These are phyloP conservation scores for Ophiosphaerella narmari DNA, from an alignment of 2,329 filamentous ascomycete species.

Conservation along the genomic window DNA sequence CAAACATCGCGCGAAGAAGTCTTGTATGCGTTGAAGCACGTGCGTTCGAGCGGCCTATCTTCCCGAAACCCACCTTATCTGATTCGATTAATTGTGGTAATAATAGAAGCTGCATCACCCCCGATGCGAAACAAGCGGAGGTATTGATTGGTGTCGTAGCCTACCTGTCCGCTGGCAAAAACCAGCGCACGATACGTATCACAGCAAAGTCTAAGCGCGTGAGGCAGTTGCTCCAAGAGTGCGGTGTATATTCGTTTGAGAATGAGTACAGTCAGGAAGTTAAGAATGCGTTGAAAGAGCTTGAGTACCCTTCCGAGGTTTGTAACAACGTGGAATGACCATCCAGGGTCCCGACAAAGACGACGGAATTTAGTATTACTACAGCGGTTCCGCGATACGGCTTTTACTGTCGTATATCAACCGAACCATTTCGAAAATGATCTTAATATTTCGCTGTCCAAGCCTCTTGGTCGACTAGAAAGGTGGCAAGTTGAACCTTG, in stretches of 20 bases:
- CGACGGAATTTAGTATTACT: not conserved
- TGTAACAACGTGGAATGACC: not conserved
- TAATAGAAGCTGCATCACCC: not conserved
- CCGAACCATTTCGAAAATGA: too few relatives aligned
- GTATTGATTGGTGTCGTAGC: not conserved
- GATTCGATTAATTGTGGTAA: too few relatives aligned
- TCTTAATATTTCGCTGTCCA: too few relatives aligned
- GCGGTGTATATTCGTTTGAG: not conserved
- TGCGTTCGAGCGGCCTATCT: not conserved
- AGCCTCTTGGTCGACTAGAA: too few relatives aligned
- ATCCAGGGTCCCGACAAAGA: not conserved
- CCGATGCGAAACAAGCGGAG: not conserved
- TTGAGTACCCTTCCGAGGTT: not conserved
- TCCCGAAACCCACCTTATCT: not conserved
- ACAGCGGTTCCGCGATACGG: too few relatives aligned
- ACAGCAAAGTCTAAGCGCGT: conserved; percentile 11
- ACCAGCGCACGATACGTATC: not conserved
- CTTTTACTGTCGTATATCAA: too few relatives aligned
- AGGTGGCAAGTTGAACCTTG: too few relatives aligned
- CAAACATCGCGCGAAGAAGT: not conserved
- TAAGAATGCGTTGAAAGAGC: conserved; percentile 1
- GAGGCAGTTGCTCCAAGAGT: conserved; percentile 1
- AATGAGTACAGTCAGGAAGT: conserved; percentile 9
- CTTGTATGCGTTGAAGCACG: not conserved
- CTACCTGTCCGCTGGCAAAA: not conserved